Percentiles rank a stretch among this genome's conserved stretches.
Evolutionary conservation across 2,329 filamentous ascomycete species (phyloP).

Genomic region (Paecilomyces fulvus): DNA sequence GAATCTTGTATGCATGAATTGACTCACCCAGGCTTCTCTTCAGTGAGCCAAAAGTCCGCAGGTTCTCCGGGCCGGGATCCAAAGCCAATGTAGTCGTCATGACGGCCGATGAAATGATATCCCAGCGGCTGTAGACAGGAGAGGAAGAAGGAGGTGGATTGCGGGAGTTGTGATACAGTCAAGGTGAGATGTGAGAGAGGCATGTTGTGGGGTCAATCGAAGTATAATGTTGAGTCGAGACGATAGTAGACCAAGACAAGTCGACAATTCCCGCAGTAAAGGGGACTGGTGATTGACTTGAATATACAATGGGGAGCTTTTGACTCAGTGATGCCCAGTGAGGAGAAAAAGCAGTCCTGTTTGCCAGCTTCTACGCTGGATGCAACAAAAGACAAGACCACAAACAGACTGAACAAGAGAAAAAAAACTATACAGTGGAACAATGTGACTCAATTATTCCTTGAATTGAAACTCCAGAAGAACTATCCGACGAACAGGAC

Average conservation of each 20-base stretch:
- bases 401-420: not conserved
- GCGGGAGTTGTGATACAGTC: slow-evolving; percentile 67
- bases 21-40: slow-evolving; percentile 50
- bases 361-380: not conserved
- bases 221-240: not conserved
- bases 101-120: slow-evolving; percentile 59
- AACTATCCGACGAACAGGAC: not conserved
- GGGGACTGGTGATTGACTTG: not conserved
- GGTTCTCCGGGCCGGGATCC: slow-evolving; percentile 46
- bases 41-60: slow-evolving; percentile 56
- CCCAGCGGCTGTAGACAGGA: slow-evolving; percentile 69
- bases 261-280: too few relatives aligned
- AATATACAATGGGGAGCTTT: not conserved
- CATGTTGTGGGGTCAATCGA: slow-evolving; percentile 37
- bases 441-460: not conserved
- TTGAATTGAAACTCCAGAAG: not conserved
- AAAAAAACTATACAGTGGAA: not conserved
- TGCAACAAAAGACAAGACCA: not conserved
- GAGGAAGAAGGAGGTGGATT: slow-evolving; percentile 76
- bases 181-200: slow-evolving; percentile 55
- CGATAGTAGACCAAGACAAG: not conserved
- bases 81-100: slow-evolving; percentile 54
- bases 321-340: not conserved
- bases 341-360: not conserved
- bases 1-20: slow-evolving; percentile 5